Evolutionary conservation across 768 basidiomycete genomes (phyloP).

Genomic region (Mrakia hoshinonis): DNA sequence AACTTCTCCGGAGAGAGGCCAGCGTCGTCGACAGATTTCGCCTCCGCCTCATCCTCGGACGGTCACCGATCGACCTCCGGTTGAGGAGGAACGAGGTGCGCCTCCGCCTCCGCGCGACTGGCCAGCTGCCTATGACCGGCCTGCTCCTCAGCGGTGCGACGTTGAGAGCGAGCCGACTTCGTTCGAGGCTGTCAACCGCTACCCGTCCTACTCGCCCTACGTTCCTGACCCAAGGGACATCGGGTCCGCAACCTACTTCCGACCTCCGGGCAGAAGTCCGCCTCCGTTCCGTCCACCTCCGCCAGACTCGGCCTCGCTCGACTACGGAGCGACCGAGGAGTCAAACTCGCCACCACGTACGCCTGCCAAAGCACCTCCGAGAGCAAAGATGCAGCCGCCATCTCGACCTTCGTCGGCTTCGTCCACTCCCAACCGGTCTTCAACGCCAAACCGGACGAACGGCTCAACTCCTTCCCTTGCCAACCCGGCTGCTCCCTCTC

Average conservation of each 20-base stretch:
- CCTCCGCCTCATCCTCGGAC: constrained; percentile 2
- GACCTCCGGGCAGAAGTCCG: neutral
- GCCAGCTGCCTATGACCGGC: neutral
- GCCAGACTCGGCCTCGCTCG: neutral
- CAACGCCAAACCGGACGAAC: neutral
- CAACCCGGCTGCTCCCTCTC: no score
- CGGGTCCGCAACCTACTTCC: neutral
- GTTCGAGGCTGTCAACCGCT: neutral
- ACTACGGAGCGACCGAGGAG: neutral
- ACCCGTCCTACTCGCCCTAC: neutral
- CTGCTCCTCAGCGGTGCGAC: neutral
- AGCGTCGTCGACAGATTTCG: neutral
- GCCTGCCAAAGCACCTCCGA: neutral
- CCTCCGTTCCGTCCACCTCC: neutral
- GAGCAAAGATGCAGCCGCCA: neutral
- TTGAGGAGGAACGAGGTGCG: neutral
- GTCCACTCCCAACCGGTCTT: neutral
- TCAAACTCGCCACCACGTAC: neutral
- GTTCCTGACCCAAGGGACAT: neutral
- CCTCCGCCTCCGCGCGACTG: neutral
- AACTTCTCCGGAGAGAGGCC: neutral
- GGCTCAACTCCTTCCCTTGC: no score
- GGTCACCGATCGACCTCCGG: neutral
- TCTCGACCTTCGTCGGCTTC: neutral
- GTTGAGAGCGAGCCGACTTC: neutral